These are phyloP conservation scores for Ulota crispa DNA, from an alignment of 225 moss, liverwort and hornwort species.

Conservation along the genomic window DNA sequence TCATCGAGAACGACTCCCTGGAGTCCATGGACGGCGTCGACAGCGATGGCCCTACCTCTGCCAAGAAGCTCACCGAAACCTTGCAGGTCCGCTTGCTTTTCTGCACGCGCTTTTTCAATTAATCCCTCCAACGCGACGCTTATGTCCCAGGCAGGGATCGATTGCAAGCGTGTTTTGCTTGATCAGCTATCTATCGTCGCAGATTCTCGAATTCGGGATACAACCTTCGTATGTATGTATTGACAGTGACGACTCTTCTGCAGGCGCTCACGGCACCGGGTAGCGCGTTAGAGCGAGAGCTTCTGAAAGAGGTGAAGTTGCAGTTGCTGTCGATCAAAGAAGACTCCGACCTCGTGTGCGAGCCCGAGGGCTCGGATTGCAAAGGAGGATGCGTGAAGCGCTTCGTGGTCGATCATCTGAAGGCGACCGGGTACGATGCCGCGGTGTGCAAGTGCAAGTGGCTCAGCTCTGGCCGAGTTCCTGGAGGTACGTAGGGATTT, in stretches of 20 bases:
- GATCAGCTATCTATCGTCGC: background rate
- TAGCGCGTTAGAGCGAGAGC: conserved; percentile 59
- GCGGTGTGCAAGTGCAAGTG: conserved; percentile 81
- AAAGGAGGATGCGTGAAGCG: conserved; percentile 86
- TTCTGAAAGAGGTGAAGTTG: conserved; percentile 64
- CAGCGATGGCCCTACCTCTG: conserved; percentile 53
- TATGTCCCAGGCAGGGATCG: background rate
- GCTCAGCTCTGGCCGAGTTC: conserved; percentile 69
- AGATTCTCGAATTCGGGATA: background rate
- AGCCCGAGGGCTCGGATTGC: conserved; percentile 60
- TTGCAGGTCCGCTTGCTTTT: conserved; percentile 43
- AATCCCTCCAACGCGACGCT: background rate
- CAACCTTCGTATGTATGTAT: background rate
- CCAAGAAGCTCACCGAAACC: conserved; percentile 56
- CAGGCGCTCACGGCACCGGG: conserved; percentile 63
- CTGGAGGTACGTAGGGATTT: conserved; percentile 61
- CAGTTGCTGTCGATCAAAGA: conserved; percentile 71
- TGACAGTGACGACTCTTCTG: conserved; percentile 12
- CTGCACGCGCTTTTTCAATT: background rate
- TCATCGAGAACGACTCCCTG: conserved; percentile 76
- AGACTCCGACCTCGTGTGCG: conserved; percentile 72
- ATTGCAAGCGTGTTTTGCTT: no score
- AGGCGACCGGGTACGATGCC: conserved; percentile 60
- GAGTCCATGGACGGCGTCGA: conserved; percentile 58
- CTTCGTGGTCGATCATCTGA: conserved; percentile 63